Base-by-base conservation (phyloP, 768 basidiomycete species). In the Leccinum variicolor region DNA sequence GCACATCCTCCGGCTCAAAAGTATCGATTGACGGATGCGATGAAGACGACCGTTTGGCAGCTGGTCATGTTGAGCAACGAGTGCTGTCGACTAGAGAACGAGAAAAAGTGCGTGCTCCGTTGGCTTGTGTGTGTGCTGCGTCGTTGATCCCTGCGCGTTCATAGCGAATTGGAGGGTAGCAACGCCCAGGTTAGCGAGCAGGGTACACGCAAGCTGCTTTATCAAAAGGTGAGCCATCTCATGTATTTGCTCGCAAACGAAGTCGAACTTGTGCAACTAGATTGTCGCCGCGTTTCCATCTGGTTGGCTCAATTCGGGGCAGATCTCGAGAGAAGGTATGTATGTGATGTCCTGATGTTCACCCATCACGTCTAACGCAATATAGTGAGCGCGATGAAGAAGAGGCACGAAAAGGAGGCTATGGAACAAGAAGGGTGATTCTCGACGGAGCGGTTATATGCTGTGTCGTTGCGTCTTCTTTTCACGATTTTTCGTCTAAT, bases 321-420 rank as follows among this genome's bases (percentile, higher is more conserved):
- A 91, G 70, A 90, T 94, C 58, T 92, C 90, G 33, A 80, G 92
- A 66, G 92, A 94, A 78, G 89, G 90, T 92, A 52, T 34, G 86
- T 72, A 26, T 39, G 14, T 3, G 36, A 6, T 13, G 3, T 26
- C 4, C 21, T 17, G 3, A 28, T 11, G 52, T 29, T 3, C 29
- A 6, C 45, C 23, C 47, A 55, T 36, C 39, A 19, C 19, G 39
- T 41, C 36, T 55, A 23, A 56, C 53, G 10, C 19, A 9, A 3
- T 15, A 19, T 15, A 90, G 89, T 92, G 81, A 90, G 89, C 67
- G 83, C 86, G 7, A 89, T 92, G 83, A 92, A 92, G 77, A 92
- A 92, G 78, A 84, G 79, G 62, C 79, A 83, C 59, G 89, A 92
- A 72, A 84, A 84, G 65, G 89, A 91, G 66, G 78, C 78, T 25